These are phyloP conservation scores for Aureobasidium sp. DNA, from an alignment of 2,329 filamentous ascomycete genomes.

Conservation along the genomic window DNA sequence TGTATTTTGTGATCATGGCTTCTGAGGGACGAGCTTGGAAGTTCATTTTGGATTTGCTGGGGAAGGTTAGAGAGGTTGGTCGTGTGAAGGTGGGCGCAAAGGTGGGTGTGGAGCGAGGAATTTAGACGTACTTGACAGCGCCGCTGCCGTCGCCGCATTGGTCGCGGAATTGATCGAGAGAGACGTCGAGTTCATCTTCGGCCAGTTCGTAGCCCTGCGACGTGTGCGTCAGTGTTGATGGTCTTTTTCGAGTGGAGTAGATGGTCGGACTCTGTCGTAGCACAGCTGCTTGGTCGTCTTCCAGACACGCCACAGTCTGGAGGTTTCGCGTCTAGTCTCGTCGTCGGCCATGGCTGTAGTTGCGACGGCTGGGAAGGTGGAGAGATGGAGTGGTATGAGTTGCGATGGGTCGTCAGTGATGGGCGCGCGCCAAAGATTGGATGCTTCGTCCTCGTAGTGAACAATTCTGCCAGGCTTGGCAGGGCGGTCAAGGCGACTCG, in stretches of 20 bases:
- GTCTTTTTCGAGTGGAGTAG: neutral
- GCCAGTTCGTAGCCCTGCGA: constrained; percentile 82
- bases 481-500: neutral
- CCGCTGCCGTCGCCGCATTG: constrained; percentile 67
- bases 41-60: constrained; percentile 72
- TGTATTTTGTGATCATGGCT: constrained; percentile 78
- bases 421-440: neutral
- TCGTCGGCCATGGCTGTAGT: constrained; percentile 19
- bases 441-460: neutral
- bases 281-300: constrained; percentile 94
- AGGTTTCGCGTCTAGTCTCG: constrained; percentile 25
- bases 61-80: neutral
- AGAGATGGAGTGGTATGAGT: neutral
- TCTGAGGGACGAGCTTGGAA: constrained; percentile 81
- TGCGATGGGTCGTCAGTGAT: neutral
- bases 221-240: neutral
- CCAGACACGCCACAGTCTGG: constrained; percentile 87
- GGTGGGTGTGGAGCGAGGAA: neutral
- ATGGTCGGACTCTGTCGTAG: constrained; percentile 65
- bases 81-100: neutral
- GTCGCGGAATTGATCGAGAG: constrained; percentile 68
- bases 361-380: neutral
- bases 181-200: constrained; percentile 80
- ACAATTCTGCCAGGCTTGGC: constrained; percentile 2
- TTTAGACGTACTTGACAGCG: constrained; percentile 55